Percentiles rank a stretch among this genome's conserved stretches.
phyloP scores from a whole-genome alignment of 116 monocot species.

The Posidonia oceanica region DNA sequence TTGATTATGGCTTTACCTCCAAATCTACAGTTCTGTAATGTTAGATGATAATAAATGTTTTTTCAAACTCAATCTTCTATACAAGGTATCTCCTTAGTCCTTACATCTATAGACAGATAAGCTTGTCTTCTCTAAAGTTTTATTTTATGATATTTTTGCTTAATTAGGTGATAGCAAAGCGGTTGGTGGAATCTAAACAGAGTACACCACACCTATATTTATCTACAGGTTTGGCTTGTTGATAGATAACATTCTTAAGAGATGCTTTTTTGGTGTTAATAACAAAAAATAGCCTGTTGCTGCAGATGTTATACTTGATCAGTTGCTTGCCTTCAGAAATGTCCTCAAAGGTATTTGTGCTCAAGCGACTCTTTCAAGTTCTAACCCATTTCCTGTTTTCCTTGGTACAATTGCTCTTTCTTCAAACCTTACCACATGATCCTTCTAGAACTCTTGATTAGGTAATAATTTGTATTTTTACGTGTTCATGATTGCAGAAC shows the following conservation, averaged over 20 bases:
- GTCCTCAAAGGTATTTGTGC: constrained; percentile 61
- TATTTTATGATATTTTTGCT: neutral
- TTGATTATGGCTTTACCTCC: too few species aligned
- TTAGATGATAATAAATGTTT: too few species aligned
- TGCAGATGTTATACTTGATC: constrained; percentile 81
- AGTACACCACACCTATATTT: constrained; percentile 83
- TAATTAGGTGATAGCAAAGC: constrained; percentile 76
- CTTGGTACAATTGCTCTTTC: neutral
- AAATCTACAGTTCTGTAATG: too few species aligned
- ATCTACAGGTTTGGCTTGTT: constrained; percentile 58
- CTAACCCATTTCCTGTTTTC: neutral
- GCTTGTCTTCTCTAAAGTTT: neutral
- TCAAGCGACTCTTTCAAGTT: neutral
- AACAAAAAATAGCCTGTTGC: constrained; percentile 7
- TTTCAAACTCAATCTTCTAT: too few species aligned
- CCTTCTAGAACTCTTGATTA: neutral
- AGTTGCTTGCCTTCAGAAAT: constrained; percentile 81
- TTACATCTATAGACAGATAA: too few species aligned
- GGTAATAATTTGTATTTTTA: neutral
- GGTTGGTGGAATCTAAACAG: constrained; percentile 93
- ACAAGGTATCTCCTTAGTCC: too few species aligned
- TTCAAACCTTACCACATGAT: neutral
- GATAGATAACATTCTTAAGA: neutral
- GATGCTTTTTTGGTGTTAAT: neutral
- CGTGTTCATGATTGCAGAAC: constrained; percentile 49